phyloP scores from a whole-genome alignment of 768 basidiomycete species.

The Termitomyces sp. region DNA sequence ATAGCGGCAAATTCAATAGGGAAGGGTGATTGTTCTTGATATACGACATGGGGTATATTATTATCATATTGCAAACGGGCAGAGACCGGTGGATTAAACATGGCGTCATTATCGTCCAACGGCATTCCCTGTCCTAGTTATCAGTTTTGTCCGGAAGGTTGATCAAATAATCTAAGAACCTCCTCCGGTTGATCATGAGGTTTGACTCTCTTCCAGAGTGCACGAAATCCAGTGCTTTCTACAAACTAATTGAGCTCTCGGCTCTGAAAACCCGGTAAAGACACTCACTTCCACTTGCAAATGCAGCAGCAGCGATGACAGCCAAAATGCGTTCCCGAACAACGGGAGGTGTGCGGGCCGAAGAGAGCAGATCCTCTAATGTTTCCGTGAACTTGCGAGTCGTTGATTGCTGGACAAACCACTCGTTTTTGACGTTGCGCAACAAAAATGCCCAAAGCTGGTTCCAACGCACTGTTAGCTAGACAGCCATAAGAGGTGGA shows the following conservation, averaged over 20 bases:
- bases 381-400: slow-evolving; percentile 76
- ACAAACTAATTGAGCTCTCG: background rate
- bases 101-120: slow-evolving; percentile 64
- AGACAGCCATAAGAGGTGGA: background rate
- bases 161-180: slow-evolving; percentile 27
- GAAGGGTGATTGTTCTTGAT: slow-evolving; percentile 30
- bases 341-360: slow-evolving; percentile 66
- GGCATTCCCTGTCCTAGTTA: slow-evolving; percentile 52
- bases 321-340: slow-evolving; percentile 77
- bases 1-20: slow-evolving; percentile 17
- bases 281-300: slow-evolving; percentile 49
- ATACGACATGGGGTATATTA: slow-evolving; percentile 30
- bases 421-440: slow-evolving; percentile 60
- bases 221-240: slow-evolving; percentile 47
- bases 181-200: slow-evolving; percentile 77
- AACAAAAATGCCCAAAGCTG: slow-evolving; percentile 91
- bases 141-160: background rate
- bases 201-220: slow-evolving; percentile 79
- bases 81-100: slow-evolving; percentile 45
- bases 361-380: slow-evolving; percentile 66
- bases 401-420: slow-evolving; percentile 65
- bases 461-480: background rate
- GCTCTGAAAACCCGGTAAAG: background rate
- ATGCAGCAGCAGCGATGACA: slow-evolving; percentile 79
- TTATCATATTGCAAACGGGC: background rate